Evolutionary conservation across 2,329 filamentous ascomycete genomes (phyloP), one percentile per base, ranked within the genome.

Genomic region (Aspergillus novofumigatus): DNA sequence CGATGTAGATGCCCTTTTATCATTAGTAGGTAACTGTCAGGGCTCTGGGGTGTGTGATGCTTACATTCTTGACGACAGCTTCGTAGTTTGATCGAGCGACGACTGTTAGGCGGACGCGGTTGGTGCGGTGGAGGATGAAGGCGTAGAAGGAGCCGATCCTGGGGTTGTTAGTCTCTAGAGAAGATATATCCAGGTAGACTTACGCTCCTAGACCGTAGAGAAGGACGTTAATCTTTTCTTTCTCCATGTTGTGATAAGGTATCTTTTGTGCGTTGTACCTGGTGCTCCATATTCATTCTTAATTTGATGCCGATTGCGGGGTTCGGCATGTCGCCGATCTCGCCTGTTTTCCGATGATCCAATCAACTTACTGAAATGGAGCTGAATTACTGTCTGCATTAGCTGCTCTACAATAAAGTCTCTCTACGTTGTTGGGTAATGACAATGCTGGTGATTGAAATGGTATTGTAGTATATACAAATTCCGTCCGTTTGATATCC

Each of bases 61-160:
- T 41, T 59, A 77, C 76, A 59, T 77, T 69, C 11, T 65, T 57
- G 25, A 72, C 70, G 2, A 80, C 75, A 7, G 72, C 75, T 4
- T 77, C 71, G 49, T 78, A 78, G 52, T 79, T 80, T 1, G 77
- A 79, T 57, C 77, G 72, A 8, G 77, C 77, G 11, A 77, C 72
- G 0, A 79, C 77, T 0, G 75, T 77, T 17, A 80, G 57, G 4
- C 69, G 71, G 8, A 79, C 74, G 23, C 69, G 70, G 2, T 74
- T 60, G 32, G 68, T 71, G 2, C 78, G 75, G 53, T 72, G 76
- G 0, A 84, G 64, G 38, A 84, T 77, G 57, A 83, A 84, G 7
- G 81, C 79, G 62, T 85, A 85, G 60, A 85, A 84, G 2, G 81
- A 82, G 28, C 82, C 82, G 52, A 84, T 83, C 0, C 81, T 83